Base-by-base conservation (phyloP, 2,329 filamentous ascomycete species). In the Pseudocercospora pini-densiflorae region DNA sequence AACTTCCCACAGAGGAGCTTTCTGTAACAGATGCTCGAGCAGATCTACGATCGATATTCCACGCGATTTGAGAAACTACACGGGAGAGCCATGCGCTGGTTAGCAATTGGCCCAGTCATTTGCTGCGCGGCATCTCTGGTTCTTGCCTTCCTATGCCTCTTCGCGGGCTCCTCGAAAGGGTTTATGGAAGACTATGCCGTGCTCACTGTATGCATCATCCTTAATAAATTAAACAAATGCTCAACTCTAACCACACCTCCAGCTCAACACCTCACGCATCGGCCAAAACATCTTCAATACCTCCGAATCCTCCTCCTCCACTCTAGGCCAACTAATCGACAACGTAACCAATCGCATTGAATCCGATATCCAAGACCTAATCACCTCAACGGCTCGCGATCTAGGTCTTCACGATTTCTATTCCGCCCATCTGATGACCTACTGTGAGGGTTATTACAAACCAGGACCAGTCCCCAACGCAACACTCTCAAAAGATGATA, bases 341-440 rank as follows among this genome's bases (percentile, higher is more conserved):
- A 72, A 73, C 49, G 57, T 72, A 33, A 74, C 70, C 68, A 71
- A 78, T 68, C 64, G 71, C 65, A 71, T 82, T 62, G 76, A 80
- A 64, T 73, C 78, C 62, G 75, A 79, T 43, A 75, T 86, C 62
- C 78, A 83, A 72, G 55, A 62, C 45, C 21, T 47, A 14, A 21
- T 59, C 23, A 45, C 57, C 1, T 77, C 79, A 57, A 74, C 86
- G 27, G 81, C 83, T 21, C 75, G 81, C 54, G 76, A 80, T 19
- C 77, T 88, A 16, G 85, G 86, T 43, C 80, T 89, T 40, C 81
- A 86, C 47, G 84, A 89, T 76, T 90, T 86, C 77, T 90, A 90
- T 79, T 84, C 82, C 21, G 81, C 85, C 16, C 87, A 90, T 75
- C 73, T 89, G 63, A 83, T 89, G 77, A 82, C 86, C 75, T 87